Base-by-base conservation (phyloP, 192 early-diverging fungal species). In the Lunasporangiospora selenospora region DNA sequence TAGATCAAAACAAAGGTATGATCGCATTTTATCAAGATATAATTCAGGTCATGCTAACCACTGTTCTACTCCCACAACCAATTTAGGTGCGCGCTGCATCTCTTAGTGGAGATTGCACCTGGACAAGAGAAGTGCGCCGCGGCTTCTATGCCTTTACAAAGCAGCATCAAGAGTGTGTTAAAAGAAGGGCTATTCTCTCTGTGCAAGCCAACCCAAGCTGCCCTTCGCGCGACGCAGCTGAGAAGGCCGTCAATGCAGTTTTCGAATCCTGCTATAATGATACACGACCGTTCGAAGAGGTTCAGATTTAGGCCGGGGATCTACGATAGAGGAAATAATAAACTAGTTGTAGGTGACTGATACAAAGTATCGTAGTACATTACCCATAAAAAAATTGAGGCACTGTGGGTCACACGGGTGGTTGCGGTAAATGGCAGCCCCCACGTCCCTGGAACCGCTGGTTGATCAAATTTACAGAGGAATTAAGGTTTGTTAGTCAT, bases 231-330 rank as follows among this genome's bases (percentile, higher is more conserved):
- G 83, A 84, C 23, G 90, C 89, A 24, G 96, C 96, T 0, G 95
- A 95, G 75, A 88, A 86, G 30, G 94, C 92, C 0, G 92, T 98
- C 23, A 82, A 87, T 41, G 86, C 87, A 45, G 96, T 96, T 4
- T 98, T 93, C 80, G 81, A 92, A 29, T 89, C 86, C 49, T 98
- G 96, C 67, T 96, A 95, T 67, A 88, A 83, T 11, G 96, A 98
- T 67, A 98, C 94, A n/a, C 84, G 89, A 41, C 96, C 96, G 1
- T 98, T 95, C 77, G 94, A 96, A 75, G 96, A 98, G 78, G 95
- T 98, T 59, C 91, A 93, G n/a, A n/a, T n/a, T n/a, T n/a, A n/a
- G n/a, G n/a, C n/a, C n/a, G n/a, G n/a, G n/a, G n/a, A n/a, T n/a
- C n/a, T n/a, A n/a, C n/a, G n/a, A n/a, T n/a, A n/a, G n/a, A n/a